A percentile compares a stretch with the other conserved stretches of the same genome.
Conservation (phyloP, 495 filamentous ascomycete species). For the Oidiodendron maius region DNA sequence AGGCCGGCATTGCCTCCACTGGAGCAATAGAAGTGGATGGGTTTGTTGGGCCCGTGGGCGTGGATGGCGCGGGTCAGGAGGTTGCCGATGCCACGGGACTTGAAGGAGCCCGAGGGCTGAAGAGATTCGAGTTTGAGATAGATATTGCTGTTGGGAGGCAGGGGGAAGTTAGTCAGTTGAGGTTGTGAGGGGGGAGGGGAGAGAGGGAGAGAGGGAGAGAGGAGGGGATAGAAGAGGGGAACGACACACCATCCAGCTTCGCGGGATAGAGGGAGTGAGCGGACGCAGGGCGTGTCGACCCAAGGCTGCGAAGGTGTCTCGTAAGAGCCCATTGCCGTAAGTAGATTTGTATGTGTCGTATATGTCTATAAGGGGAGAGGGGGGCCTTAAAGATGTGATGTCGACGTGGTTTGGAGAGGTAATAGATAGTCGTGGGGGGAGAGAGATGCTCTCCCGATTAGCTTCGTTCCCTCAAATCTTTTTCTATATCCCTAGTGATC, state of each 20-base stretch:
- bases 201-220: not conserved
- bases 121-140: constrained; percentile 92
- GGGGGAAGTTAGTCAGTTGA: not conserved
- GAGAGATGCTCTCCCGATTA: no score
- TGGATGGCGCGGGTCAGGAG: constrained; percentile 58
- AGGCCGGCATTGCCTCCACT: constrained; percentile 90
- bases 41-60: constrained; percentile 5
- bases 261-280: constrained; percentile 14
- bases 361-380: not conserved
- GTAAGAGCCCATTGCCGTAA: constrained; percentile 10
- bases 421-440: no score
- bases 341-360: not conserved
- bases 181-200: not conserved
- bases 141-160: constrained; percentile 35
- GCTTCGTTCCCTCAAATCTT: no score
- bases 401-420: no score
- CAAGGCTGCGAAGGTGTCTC: constrained; percentile 12
- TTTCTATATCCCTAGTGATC: no score
- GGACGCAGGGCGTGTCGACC: constrained; percentile 18
- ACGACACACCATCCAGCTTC: constrained; percentile 20
- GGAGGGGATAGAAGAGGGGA: not conserved
- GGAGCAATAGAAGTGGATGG: constrained; percentile 78
- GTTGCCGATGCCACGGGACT: constrained; percentile 84
- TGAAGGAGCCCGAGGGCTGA: constrained; percentile 93
- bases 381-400: no score